A percentile compares a stretch with the other conserved stretches of the same genome.
Conservation (phyloP, 1,284 basidiomycete genomes). For the Cryptococcus amylolentus region DNA sequence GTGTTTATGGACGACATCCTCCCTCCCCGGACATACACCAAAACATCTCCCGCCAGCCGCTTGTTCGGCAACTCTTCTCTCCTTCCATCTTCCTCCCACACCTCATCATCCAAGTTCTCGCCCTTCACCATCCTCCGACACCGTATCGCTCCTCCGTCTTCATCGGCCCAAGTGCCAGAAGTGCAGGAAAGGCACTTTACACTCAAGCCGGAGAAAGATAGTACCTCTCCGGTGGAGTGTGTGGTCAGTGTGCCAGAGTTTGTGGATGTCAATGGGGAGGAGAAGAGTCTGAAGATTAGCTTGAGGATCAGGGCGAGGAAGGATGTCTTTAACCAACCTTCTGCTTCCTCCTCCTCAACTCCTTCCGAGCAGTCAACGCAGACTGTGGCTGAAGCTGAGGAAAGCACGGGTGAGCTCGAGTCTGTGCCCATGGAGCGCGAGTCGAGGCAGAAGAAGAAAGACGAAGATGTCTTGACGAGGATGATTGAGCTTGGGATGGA, state of each 20-base stretch:
- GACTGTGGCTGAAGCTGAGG: neutral
- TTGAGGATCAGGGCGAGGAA: slow-evolving; percentile 34
- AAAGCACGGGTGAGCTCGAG: slow-evolving; percentile 1
- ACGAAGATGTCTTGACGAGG: slow-evolving; percentile 15
- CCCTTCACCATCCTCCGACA: slow-evolving; percentile 36
- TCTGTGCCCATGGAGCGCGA: slow-evolving; percentile 16
- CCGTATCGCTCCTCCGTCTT: slow-evolving; percentile 23
- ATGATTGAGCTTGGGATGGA: slow-evolving; percentile 46
- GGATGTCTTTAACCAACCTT: neutral
- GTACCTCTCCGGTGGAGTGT: slow-evolving; percentile 36
- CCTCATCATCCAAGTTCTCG: slow-evolving; percentile 13
- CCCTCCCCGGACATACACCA: neutral
- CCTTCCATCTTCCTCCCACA: slow-evolving; percentile 2
- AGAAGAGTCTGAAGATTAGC: slow-evolving; percentile 30
- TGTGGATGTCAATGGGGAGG: slow-evolving; percentile 41
- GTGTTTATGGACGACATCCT: neutral
- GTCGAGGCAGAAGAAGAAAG: slow-evolving; percentile 3
- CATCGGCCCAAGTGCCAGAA: neutral
- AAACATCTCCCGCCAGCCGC: slow-evolving; percentile 2
- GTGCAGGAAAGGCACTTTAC: slow-evolving; percentile 25
- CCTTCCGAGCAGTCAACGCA: neutral
- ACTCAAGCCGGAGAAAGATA: slow-evolving; percentile 21
- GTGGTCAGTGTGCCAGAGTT: slow-evolving; percentile 42
- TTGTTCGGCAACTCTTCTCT: slow-evolving; percentile 18
- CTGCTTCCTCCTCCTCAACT: no score